Evolutionary conservation across 1,284 basidiomycete species (phyloP), one percentile per base, ranked within the genome.

Genomic region (Stereum hirsutum): DNA sequence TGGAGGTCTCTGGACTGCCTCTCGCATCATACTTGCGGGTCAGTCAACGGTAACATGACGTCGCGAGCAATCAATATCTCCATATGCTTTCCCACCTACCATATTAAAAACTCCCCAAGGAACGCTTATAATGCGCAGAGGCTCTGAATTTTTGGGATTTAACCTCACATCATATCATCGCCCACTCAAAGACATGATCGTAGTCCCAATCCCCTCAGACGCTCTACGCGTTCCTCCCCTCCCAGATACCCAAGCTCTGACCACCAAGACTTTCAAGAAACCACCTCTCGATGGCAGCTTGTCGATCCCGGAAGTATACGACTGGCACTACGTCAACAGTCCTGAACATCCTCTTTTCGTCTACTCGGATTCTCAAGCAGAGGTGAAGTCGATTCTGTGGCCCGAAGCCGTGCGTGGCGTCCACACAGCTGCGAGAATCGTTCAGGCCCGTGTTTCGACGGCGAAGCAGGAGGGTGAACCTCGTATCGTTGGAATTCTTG

Each of bases 251-350:
- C 50, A 52, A 34, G 49, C 45, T n/a, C 32, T 52, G 21, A 43
- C 45, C 15, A 52, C 50, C 32, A 28, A n/a, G 5, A 52, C 50
- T 5, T 52, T 52, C 43, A 42, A 46, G 19, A 43, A 44, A 2
- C 50, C 50, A 10, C 50, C 50, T n/a, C 32, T 52, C 8, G 43
- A 52, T 23, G 30, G 39, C 17, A 36, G 47, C 4, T 43, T 52
- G 2, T 37, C 39, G 7, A 41, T 52, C 14, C 43, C 49, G 4
- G 43, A 51, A 14, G n/a, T 51, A 17, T 51, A 51, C 15, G 49
- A 64, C 24, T 63, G 57, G 56, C 58, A 64, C 34, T 35, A 45
- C 25, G 43, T 48, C n/a, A 45, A 60, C 42, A 58, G 46, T 28
- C 47, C 55, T 1, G 39, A 53, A 15, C 55, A 57, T 32, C 57